Evolutionary conservation across 2,329 filamentous ascomycete species (phyloP).

Genomic region (Magnaporthiopsis incrustans): DNA sequence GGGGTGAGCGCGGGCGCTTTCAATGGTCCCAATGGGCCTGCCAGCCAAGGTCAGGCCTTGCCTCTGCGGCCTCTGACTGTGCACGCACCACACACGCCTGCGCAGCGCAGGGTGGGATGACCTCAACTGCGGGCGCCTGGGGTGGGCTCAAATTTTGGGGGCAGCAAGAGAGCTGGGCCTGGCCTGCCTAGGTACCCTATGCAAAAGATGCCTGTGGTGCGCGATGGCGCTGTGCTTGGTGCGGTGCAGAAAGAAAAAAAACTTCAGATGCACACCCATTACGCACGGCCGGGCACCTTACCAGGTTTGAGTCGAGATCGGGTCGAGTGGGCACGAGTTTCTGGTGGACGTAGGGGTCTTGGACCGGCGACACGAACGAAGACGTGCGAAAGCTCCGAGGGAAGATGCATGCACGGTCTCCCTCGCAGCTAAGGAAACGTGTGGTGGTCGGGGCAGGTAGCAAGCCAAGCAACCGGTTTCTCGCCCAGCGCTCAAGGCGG

Average conservation of each 20-base stretch:
- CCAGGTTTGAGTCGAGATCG: background rate
- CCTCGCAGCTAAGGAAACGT: too few species aligned
- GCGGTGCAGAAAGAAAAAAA: background rate
- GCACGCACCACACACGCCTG: background rate
- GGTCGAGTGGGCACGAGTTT: background rate
- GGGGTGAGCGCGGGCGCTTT: background rate
- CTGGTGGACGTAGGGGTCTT: background rate
- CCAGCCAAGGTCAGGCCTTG: background rate
- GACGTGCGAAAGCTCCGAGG: background rate
- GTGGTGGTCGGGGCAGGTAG: too few species aligned
- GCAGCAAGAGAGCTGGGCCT: too few species aligned
- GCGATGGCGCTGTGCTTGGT: background rate
- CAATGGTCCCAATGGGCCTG: background rate
- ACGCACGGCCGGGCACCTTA: background rate
- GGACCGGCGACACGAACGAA: background rate
- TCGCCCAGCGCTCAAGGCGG: too few species aligned
- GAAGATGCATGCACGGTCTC: background rate
- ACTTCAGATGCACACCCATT: background rate
- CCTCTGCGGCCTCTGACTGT: background rate
- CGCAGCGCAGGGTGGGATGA: background rate
- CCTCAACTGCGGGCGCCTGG: background rate
- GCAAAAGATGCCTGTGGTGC: background rate
- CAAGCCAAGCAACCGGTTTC: background rate
- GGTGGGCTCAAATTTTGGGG: background rate
- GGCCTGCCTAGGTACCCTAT: too few species aligned